A percentile compares a stretch with the other conserved stretches of the same genome.
Conservation (phyloP, 1,139 yeast genomes). For the Taphrina communis region DNA sequence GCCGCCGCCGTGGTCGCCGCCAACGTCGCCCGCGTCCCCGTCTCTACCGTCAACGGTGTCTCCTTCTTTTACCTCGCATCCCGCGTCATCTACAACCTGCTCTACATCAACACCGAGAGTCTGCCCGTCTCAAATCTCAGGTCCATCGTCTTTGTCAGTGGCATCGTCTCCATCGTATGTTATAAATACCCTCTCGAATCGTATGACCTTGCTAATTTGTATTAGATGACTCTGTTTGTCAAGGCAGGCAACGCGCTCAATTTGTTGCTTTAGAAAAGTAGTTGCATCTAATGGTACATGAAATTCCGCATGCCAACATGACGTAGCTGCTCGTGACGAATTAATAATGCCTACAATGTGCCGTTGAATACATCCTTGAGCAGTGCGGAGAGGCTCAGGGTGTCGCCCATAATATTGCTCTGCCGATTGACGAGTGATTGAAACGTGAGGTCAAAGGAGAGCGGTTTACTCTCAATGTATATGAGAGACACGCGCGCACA, state of each 20-base stretch:
- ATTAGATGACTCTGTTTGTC: conserved; percentile 30
- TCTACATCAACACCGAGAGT: conserved; percentile 34
- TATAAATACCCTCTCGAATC: too few species aligned
- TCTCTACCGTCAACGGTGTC: conserved; percentile 20
- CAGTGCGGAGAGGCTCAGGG: conserved; percentile 23
- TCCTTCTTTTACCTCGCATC: conserved; percentile 23
- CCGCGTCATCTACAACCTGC: conserved; percentile 33
- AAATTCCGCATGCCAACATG: neutral
- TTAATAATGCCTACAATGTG: neutral
- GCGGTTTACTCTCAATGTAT: conserved; percentile 34
- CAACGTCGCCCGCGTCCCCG: conserved; percentile 29
- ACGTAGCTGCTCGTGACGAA: neutral
- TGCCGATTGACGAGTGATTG: conserved; percentile 35
- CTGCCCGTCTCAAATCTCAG: conserved; percentile 10
- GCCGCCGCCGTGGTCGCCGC: conserved; percentile 35
- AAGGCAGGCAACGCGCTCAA: conserved; percentile 38
- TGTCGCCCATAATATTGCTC: conserved; percentile 35
- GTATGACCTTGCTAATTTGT: neutral
- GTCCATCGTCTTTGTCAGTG: conserved; percentile 19
- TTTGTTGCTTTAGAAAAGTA: conserved; percentile 15
- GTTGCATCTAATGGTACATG: neutral
- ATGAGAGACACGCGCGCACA: conserved; percentile 23
- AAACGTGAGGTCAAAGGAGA: conserved; percentile 32
- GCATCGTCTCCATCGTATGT: conserved; percentile 30
- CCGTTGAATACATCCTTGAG: conserved; percentile 23